Evolutionary conservation across 2,329 filamentous ascomycete species (phyloP), one percentile per base, ranked within the genome.

Genomic region (Fusarium chlamydosporum): DNA sequence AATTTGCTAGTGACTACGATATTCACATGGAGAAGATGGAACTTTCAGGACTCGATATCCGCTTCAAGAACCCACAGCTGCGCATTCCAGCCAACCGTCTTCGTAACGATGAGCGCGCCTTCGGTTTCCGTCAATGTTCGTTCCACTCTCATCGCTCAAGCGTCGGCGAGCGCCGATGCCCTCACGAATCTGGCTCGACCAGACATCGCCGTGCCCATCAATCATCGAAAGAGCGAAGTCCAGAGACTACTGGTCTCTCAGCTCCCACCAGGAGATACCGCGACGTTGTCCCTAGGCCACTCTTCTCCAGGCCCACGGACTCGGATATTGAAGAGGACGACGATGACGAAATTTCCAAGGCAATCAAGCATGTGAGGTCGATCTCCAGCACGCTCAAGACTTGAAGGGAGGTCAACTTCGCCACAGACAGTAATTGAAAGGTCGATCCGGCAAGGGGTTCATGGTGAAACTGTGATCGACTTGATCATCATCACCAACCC

Each of bases 51-150:
- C 82, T 86, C 53, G 82, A 88, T 67, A 77, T 85, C 37, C 80
- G 83, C 69, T 81, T 86, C 78, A 89, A 89, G 81, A 88, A 88
- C 78, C 86, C 86, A 15, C 86, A 88, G 77, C 82, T 88, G 23
- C 82, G 86, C 65, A 82, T 89, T 53, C 84, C 85, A 15, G 84
- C 82, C 67, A 88, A 88, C 78, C 79, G 80, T 56, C 79, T 88
- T 23, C 80, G 83, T 64, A 86, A 83, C 76, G 86, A 86, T 45
- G 84, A 88, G 77, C 84, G 86, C 35, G 80, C 84, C 52, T 88
- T 88, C 71, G 86, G 86, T n/a, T 89, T 88, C 75, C 81, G 86
- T 26, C 84, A 86, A 75, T 89, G 86, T 75, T 86, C 85, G 13
- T 89, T 89, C 70, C 86, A 89, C 74, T 86, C 84, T 37, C 86